Percentiles rank a stretch among this genome's conserved stretches.
These are phyloP conservation scores for Penicillium pancosmium DNA, from an alignment of 495 filamentous ascomycete species.

Conservation along the genomic window DNA sequence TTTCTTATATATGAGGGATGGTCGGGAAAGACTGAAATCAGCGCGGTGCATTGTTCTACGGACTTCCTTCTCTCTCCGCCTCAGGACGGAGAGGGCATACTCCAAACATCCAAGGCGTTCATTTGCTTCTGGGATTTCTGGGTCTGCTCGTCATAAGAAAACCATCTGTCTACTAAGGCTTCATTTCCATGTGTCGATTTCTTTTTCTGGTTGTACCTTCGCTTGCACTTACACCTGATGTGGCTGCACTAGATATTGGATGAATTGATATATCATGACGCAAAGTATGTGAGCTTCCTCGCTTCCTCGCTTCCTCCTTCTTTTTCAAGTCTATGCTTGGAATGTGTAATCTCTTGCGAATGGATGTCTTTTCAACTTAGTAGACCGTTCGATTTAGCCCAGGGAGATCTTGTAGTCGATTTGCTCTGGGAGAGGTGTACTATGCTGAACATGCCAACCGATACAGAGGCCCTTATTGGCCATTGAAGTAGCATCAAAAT, in stretches of 20 bases:
- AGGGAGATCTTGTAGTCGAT: no score
- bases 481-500: no score
- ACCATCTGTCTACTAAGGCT: neutral
- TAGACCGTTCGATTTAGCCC: no score
- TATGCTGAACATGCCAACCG: no score
- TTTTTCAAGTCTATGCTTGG: no score
- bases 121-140: neutral
- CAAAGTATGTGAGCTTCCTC: no score
- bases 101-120: conserved; percentile 1
- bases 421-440: no score
- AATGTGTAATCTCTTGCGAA: no score
- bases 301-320: no score
- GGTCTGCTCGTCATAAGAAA: neutral
- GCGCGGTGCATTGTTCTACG: neutral
- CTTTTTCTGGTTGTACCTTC: neutral
- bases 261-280: neutral
- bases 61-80: neutral
- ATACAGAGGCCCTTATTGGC: no score
- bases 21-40: neutral
- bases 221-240: neutral
- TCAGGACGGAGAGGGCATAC: neutral
- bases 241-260: neutral
- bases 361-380: no score
- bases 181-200: neutral
- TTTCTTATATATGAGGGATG: neutral